These are phyloP conservation scores for Metroxylon sagu DNA, from an alignment of 176 grass and related monocot species.

Conservation along the genomic window DNA sequence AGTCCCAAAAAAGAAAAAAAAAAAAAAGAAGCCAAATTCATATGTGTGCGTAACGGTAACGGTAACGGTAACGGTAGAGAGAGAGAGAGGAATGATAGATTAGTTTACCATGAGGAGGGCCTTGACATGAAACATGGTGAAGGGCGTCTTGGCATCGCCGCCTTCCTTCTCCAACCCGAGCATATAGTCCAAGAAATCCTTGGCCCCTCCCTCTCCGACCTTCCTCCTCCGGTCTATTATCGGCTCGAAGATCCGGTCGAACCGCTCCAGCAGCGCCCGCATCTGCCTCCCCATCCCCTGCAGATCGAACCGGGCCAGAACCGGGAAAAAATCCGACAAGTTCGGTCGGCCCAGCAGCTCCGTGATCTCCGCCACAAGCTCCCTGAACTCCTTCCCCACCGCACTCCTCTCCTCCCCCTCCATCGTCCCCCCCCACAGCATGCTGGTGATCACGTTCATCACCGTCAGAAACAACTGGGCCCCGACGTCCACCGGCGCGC, in stretches of 20 bases:
- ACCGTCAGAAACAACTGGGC: conserved; percentile 51
- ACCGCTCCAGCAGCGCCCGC: conserved; percentile 22
- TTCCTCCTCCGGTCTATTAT: conserved; percentile 37
- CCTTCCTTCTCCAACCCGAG: conserved; percentile 61
- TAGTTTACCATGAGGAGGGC: conserved; percentile 48
- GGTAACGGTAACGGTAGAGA: too few species aligned
- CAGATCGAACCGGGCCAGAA: conserved; percentile 45
- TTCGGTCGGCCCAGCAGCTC: conserved; percentile 55
- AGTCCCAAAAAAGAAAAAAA: too few species aligned
- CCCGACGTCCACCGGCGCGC: conserved; percentile 31
- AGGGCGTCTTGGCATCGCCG: conserved; percentile 34
- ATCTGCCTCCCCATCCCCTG: conserved; percentile 43
- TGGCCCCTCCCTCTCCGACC: neutral
- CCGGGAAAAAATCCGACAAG: conserved; percentile 69
- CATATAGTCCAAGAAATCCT: conserved; percentile 37
- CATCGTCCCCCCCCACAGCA: conserved; percentile 58
- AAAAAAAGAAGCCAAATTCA: too few species aligned
- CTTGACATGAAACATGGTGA: conserved; percentile 69
- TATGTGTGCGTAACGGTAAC: too few species aligned
- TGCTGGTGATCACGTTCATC: conserved; percentile 60
- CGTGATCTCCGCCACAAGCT: conserved; percentile 57
- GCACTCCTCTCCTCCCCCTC: conserved; percentile 27
- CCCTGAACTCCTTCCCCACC: conserved; percentile 43
- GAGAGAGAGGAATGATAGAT: too few species aligned
- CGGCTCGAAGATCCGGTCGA: conserved; percentile 43